Evolutionary conservation across 148 eudicot genomes (phyloP).

Genomic region (Rhododendron williamsianum): DNA sequence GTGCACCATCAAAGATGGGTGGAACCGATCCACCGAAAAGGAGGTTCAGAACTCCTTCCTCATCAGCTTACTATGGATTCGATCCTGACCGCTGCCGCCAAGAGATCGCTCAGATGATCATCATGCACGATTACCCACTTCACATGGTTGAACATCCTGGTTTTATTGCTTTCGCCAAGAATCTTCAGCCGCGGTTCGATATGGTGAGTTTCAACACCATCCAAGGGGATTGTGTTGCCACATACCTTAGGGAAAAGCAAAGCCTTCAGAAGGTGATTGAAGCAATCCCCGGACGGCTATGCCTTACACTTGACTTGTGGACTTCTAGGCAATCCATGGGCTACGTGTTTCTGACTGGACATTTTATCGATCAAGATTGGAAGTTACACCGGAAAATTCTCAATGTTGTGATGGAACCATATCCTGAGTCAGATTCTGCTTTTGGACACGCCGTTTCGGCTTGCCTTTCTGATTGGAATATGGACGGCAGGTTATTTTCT

Average conservation of each 20-base stretch:
- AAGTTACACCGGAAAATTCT: constrained; percentile 64
- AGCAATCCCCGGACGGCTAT: constrained; percentile 55
- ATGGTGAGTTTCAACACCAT: constrained; percentile 51
- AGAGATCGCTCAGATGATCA: constrained; percentile 66
- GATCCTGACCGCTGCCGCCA: constrained; percentile 57
- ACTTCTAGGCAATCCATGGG: constrained; percentile 48
- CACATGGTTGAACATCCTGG: constrained; percentile 74
- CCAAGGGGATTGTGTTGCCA: constrained; percentile 64
- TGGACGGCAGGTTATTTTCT: constrained; percentile 57
- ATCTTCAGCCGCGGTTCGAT: constrained; percentile 59
- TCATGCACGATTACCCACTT: constrained; percentile 67
- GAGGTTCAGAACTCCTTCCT: constrained; percentile 18
- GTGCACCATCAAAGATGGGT: constrained; percentile 34
- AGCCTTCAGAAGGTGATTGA: constrained; percentile 49
- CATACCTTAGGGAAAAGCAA: constrained; percentile 59
- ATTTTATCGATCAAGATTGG: constrained; percentile 69
- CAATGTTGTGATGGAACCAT: constrained; percentile 80
- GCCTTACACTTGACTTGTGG: constrained; percentile 66
- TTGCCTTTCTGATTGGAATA: constrained; percentile 77
- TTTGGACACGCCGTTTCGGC: constrained; percentile 74
- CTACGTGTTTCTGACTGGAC: constrained; percentile 60
- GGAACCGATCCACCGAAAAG: constrained; percentile 39
- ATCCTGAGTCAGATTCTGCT: constrained; percentile 67
- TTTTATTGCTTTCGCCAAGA: constrained; percentile 47
- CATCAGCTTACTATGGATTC: constrained; percentile 40